Evolutionary conservation across 2,329 filamentous ascomycete species (phyloP), one percentile per base, ranked within the genome.

Genomic region (Epichloe gansuensis): DNA sequence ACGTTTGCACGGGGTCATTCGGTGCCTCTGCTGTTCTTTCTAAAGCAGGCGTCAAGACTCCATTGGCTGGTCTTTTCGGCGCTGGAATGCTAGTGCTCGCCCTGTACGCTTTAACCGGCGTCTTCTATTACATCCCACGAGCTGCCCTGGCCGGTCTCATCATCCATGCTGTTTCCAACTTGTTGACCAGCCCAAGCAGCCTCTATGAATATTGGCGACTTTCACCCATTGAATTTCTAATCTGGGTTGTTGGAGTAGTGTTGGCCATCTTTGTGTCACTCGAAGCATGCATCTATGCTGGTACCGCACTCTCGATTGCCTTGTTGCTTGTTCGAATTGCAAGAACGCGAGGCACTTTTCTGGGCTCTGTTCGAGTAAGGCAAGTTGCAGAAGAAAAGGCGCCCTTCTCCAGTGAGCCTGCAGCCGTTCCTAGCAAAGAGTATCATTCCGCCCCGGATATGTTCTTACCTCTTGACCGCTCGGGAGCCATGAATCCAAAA

Each of bases 61-160:
- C 87, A 0, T 73, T 91, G 40, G 87, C 84, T 34, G 86, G 87
- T 65, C 74, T 89, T 27, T 87, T 91, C 58, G 91, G 86, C 35
- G 87, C 85, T 0, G 53, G 86, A 31, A 78, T 93, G 5, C 82
- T 93, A 1, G 72, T 91, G 0, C 71, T 93, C 9, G 85, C 87
- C 5, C 80, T 91, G 53, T 91, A 93, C 59, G 86, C 81, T 5
- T 71, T 93, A 31, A 83, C 87, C 0, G 80, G 81, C 0, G 80
- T 90, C 34, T 91, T 93, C 72, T 89, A 80, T 72, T 91, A 85
- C 66, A 91, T 93, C 51, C 86, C 87, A 0, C 82, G 76, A 52
- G 77, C 85, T 1, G 75, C 80, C 1, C 74, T 93, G 5, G 76
- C 85, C 0, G 87, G 80, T 25, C 78, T 93, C 58, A 91, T 93